Evolutionary conservation across 139 green algal species (phyloP), one percentile per base, ranked within the genome.

Genomic region (Cymbomonas tetramitiformis): DNA sequence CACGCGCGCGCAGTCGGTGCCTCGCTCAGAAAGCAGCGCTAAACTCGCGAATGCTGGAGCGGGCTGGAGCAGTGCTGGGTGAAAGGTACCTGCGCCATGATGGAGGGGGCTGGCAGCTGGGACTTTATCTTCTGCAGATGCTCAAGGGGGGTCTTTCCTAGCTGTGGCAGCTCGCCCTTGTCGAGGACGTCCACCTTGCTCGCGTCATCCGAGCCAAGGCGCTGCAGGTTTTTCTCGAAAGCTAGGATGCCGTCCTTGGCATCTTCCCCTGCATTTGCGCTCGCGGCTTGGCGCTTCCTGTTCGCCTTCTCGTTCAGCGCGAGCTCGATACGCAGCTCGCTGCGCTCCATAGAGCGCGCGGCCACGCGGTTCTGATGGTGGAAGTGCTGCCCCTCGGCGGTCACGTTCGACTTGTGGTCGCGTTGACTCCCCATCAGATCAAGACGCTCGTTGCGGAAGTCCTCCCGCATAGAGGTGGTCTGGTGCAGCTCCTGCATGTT

Each of bases 191-290:
- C 31, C 38, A 53, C 58, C 34, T 60, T 50, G 32, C 44, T 30
- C 31, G 53, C 8, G 30, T 50, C 58, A 41, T 65, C 61, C 4
- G 46, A 46, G 29, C 68, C 72, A 23, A 89, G 59, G 3, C 73
- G 65, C 62, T 74, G 77, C 58, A 89, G 76, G 34, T 79, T 86
- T 43, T 77, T 73, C 58, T 89, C 81, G 60, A 86, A 86, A 0
- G 57, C 66, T 30, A 81, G 75, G 38, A 89, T 89, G 57, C 78
- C 78, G 26, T 85, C 74, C 33, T 64, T 49, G 8, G 55, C 58
- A 8, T 75, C 73, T 38, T 62, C 63, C 7, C 51, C 40, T 23
- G 54, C 54, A 6, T 51, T 62, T 9, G 38, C 29, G 46, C 65
- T 38, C 51, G 54, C 51, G 29, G 64, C 34, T 34, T 67, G 51